These are phyloP conservation scores for Spathaspora hagerdaliae DNA, from an alignment of 805 yeast species.

Conservation along the genomic window DNA sequence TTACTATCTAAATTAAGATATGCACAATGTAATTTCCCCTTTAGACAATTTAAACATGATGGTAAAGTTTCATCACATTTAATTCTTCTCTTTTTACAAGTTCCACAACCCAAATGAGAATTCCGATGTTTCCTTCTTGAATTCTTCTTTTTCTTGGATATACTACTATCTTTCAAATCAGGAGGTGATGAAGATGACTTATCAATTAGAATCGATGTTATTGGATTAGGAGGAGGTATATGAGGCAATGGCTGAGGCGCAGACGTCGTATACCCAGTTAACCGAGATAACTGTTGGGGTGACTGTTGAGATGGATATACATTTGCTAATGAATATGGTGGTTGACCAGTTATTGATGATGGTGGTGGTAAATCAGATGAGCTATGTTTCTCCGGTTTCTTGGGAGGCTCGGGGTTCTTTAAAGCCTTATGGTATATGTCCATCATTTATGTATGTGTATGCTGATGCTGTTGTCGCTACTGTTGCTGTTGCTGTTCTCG, in stretches of 20 bases:
- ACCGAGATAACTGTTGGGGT: background rate
- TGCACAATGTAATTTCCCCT: slow-evolving; percentile 44
- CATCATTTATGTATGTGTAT: slow-evolving; percentile 8
- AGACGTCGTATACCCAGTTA: background rate
- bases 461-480: too few relatives aligned
- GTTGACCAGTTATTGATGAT: slow-evolving; percentile 5
- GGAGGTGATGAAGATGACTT: background rate
- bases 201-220: slow-evolving; percentile 1
- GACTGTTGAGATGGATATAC: background rate
- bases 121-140: slow-evolving; percentile 60
- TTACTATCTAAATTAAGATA: slow-evolving; percentile 44
- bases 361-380: slow-evolving; percentile 2
- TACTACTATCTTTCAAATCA: slow-evolving; percentile 6
- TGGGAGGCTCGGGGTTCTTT: slow-evolving; percentile 36
- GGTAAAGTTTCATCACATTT: slow-evolving; percentile 51
- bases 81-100: slow-evolving; percentile 50
- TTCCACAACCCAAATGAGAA: slow-evolving; percentile 72
- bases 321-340: slow-evolving; percentile 2
- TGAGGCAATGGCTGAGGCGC: slow-evolving; percentile 2
- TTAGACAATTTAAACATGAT: slow-evolving; percentile 44
- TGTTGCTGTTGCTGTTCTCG: too few relatives aligned
- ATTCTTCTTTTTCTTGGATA: slow-evolving; percentile 28
- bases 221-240: slow-evolving; percentile 5
- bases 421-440: slow-evolving; percentile 25
- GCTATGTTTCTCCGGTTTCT: slow-evolving; percentile 4